Base-by-base conservation (phyloP, 73 alveolate genomes). In the Uronychia binucleata region DNA sequence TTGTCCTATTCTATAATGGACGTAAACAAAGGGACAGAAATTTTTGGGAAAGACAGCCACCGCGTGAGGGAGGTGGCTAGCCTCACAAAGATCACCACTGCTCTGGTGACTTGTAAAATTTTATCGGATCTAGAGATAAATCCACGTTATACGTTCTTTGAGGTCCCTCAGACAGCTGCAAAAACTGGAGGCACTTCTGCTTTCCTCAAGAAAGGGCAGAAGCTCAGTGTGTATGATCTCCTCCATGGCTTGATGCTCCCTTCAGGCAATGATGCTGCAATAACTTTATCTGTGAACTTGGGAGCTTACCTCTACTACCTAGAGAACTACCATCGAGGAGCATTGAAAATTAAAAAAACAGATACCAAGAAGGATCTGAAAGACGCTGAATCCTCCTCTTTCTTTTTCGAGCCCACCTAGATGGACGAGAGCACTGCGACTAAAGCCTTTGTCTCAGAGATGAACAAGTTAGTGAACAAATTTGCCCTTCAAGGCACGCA, bases 381-480 rank as follows among this genome's bases (percentile, higher is more conserved):
- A 11, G 67, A 46, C 19, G n/a, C 5, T 11, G 67, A 46, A 19
- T 46, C 5, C n/a, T 46, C 19, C n/a, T 19, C 67, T 46, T 46
- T 19, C 5, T 46, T 46, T 46, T 46, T 46, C 19, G 67, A 46
- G 19, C n/a, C 19, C 5, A 19, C 19, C 67, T 46, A 46, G 67
- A 46, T 46, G 67, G 67, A 46, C 19, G 67, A 46, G 67, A 11
- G 19, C 5, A 19, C 19, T 5, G 67, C 67, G 19, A 5, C 19
- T 11, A 46, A 19, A 19, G 67, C 67, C 19, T 95, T 95, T 77
- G 77, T 94, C n/a, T 57, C 81, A 34, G 96, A 91, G 75, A 95
- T 95, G 99, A 95, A 95, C 79, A 58, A 83, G 34, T 59, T 76
- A 67, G 96, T 95, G 0, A 57, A 80, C 80, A 57, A 76, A 11